Conservation (phyloP, 345 rosid genomes). For the Syzygium grande region DNA sequence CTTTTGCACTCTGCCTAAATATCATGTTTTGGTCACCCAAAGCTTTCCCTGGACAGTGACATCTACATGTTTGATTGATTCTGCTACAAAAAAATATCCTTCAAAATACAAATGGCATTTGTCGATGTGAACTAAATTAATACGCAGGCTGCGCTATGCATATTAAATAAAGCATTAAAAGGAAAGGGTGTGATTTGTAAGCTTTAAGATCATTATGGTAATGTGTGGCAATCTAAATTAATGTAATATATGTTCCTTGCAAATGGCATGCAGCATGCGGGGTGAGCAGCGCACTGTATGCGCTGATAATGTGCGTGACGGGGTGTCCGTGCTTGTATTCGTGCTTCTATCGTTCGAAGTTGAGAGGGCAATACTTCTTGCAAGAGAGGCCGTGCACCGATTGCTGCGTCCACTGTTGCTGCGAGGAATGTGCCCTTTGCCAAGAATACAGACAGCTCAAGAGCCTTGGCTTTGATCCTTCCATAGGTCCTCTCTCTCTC, state of each 20-base stretch:
- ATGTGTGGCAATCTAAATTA: background rate
- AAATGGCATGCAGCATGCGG: slow-evolving; percentile 38
- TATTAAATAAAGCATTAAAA: background rate
- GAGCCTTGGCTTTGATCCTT: slow-evolving; percentile 48
- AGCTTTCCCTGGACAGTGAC: background rate
- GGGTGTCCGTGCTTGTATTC: slow-evolving; percentile 53
- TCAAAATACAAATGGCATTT: background rate
- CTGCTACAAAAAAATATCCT: background rate
- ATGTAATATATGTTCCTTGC: background rate
- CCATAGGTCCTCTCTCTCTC: slow-evolving; percentile 21
- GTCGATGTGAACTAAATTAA: background rate
- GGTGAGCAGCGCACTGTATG: slow-evolving; percentile 32
- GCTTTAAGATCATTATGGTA: background rate
- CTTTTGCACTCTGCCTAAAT: background rate
- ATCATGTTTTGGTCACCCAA: background rate
- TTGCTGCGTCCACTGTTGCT: slow-evolving; percentile 42
- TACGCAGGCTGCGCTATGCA: background rate
- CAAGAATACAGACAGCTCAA: slow-evolving; percentile 58
- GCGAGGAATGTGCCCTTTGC: slow-evolving; percentile 56
- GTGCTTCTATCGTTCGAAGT: slow-evolving; percentile 46
- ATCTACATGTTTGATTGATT: background rate
- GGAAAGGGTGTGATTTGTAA: background rate
- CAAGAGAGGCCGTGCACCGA: slow-evolving; percentile 41
- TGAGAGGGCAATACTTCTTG: slow-evolving; percentile 51
- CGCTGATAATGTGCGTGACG: slow-evolving; percentile 17